Conservation (phyloP, 495 filamentous ascomycete genomes). For the Penicillium coprophilum region DNA sequence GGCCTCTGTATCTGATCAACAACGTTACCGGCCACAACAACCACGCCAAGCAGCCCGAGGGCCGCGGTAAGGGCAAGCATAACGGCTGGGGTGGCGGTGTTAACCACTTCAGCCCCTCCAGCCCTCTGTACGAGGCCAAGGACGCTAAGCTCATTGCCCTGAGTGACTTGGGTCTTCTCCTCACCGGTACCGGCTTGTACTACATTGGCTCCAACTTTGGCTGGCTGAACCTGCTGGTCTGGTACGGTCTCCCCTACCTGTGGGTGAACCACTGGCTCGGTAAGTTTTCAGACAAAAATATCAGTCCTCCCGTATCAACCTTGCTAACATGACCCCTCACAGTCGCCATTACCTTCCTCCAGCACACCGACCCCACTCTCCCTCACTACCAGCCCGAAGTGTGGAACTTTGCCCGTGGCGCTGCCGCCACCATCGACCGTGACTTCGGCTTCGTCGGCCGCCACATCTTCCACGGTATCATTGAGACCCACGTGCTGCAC, state of each 20-base stretch:
- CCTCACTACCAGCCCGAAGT: slow-evolving; percentile 56
- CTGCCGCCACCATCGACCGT: slow-evolving; percentile 60
- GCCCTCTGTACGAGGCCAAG: slow-evolving; percentile 88
- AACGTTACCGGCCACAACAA: slow-evolving; percentile 95
- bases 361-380: slow-evolving; percentile 60
- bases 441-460: slow-evolving; percentile 61
- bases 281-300: slow-evolving; percentile 31
- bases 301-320: not conserved
- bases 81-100: slow-evolving; percentile 80
- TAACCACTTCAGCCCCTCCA: slow-evolving; percentile 89
- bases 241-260: slow-evolving; percentile 92
- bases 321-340: slow-evolving; percentile 10
- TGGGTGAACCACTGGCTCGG: slow-evolving; percentile 97
- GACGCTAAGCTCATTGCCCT: slow-evolving; percentile 79
- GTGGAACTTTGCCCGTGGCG: slow-evolving; percentile 60
- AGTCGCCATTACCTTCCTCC: slow-evolving; percentile 63
- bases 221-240: slow-evolving; percentile 81
- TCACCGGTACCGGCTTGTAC: slow-evolving; percentile 57
- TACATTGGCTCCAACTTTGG: slow-evolving; percentile 70
- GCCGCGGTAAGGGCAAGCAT: slow-evolving; percentile 81
- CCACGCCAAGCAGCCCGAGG: slow-evolving; percentile 82
- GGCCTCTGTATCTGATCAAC: slow-evolving; percentile 75
- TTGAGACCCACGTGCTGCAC: slow-evolving; percentile 62
- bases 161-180: slow-evolving; percentile 75
- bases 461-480: slow-evolving; percentile 59